phyloP scores from a whole-genome alignment of 176 grass and related monocot genomes.

The Raddia guianensis region DNA sequence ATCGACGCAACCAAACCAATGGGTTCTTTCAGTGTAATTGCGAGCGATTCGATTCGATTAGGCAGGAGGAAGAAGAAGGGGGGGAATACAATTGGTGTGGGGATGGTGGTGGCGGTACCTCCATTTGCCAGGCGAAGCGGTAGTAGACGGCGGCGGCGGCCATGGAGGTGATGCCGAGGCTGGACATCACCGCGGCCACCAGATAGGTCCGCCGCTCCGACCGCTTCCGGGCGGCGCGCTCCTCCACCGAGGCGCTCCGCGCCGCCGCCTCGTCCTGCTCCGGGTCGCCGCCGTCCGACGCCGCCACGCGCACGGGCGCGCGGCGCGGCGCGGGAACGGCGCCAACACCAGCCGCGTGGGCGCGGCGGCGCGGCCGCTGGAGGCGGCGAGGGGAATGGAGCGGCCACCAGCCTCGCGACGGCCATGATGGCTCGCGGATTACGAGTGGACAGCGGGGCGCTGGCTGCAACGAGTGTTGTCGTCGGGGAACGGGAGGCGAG shows the following conservation, averaged over 20 bases:
- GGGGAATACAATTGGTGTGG: no score
- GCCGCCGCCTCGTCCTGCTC: constrained; percentile 20
- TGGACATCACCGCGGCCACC: constrained; percentile 90
- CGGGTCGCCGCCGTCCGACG: constrained; percentile 23
- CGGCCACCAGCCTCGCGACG: constrained; percentile 47
- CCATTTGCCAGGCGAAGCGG: constrained; percentile 99
- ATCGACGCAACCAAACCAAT: no score
- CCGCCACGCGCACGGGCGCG: constrained; percentile 11
- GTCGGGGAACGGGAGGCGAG: constrained; percentile 4
- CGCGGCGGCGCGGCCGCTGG: background rate
- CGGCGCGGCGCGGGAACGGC: constrained; percentile 16
- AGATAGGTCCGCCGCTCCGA: constrained; percentile 89
- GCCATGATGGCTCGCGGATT: constrained; percentile 33
- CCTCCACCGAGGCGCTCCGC: background rate
- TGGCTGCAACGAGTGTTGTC: background rate
- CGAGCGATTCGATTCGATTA: background rate
- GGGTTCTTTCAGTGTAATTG: no score
- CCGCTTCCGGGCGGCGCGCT: constrained; percentile 63
- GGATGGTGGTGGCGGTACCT: constrained; percentile 37
- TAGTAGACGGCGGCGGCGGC: constrained; percentile 85
- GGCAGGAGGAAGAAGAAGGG: background rate
- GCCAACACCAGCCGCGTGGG: constrained; percentile 31
- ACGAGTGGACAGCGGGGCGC: background rate
- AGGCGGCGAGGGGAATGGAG: constrained; percentile 23
- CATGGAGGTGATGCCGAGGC: constrained; percentile 95